Conservation (phyloP, 495 filamentous ascomycete genomes). For the Xylaria palmicola region DNA sequence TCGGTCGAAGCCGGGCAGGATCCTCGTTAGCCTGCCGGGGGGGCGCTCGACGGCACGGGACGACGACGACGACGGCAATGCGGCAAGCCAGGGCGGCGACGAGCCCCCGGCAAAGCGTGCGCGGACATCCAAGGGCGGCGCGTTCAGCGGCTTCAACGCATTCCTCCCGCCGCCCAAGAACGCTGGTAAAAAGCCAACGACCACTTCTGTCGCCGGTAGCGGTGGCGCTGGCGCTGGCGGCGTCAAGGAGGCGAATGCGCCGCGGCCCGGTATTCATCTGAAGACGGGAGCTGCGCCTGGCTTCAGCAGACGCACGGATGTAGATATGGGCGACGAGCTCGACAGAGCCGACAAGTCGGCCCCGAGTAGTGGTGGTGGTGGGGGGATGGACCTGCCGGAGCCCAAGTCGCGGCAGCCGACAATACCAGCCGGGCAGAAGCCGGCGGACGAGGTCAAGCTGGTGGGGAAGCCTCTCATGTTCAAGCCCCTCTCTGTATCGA, state of each 20-base stretch:
- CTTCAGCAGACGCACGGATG: slow-evolving; percentile 61
- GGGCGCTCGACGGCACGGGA: slow-evolving; percentile 34
- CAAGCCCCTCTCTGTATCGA: slow-evolving; percentile 76
- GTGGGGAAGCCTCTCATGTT: slow-evolving; percentile 83
- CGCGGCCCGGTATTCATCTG: slow-evolving; percentile 59
- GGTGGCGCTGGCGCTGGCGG: not conserved
- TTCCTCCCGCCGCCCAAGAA: slow-evolving; percentile 86
- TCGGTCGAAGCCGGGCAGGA: slow-evolving; percentile 75
- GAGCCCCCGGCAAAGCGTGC: slow-evolving; percentile 72
- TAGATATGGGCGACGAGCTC: slow-evolving; percentile 22
- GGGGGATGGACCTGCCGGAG: slow-evolving; percentile 26
- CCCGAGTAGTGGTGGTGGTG: slow-evolving; percentile 7
- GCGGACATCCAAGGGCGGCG: slow-evolving; percentile 50
- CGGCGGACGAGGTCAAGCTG: slow-evolving; percentile 61
- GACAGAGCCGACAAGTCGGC: slow-evolving; percentile 15
- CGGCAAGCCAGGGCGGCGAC: slow-evolving; percentile 35
- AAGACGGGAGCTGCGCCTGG: slow-evolving; percentile 78
- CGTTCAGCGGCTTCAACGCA: slow-evolving; percentile 76
- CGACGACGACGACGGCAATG: slow-evolving; percentile 35
- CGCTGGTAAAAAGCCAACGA: slow-evolving; percentile 31
- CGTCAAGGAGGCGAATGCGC: slow-evolving; percentile 24
- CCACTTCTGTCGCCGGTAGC: slow-evolving; percentile 20
- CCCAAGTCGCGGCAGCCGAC: slow-evolving; percentile 33
- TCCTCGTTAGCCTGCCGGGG: slow-evolving; percentile 71
- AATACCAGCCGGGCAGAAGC: slow-evolving; percentile 46